phyloP scores from a whole-genome alignment of 2,329 filamentous ascomycete species.

The Graphilbum sp. region DNA sequence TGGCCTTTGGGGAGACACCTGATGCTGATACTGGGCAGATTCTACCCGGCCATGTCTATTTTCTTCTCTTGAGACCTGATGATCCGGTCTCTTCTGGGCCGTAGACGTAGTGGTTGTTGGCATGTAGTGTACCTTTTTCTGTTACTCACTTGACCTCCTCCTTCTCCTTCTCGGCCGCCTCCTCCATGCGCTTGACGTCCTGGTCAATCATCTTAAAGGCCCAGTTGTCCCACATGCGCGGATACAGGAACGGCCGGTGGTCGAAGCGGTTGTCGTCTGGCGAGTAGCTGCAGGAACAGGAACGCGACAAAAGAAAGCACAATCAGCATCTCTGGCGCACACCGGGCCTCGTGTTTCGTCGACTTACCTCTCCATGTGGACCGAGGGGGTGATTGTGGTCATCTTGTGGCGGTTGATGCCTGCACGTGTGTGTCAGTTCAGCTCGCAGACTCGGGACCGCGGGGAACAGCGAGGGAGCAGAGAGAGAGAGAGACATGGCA shows the following conservation, averaged over 20 bases:
- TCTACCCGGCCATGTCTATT: no score
- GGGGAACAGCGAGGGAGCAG: background rate
- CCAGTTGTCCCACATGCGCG: constrained; percentile 17
- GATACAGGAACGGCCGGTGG: constrained; percentile 22
- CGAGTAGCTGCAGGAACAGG: constrained; percentile 12
- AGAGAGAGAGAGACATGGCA: no score
- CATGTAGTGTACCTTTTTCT: background rate
- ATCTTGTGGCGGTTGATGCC: constrained; percentile 49
- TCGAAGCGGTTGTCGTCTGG: constrained; percentile 28
- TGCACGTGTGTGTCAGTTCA: background rate
- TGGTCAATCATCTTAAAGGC: constrained; percentile 17
- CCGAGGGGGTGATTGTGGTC: constrained; percentile 41
- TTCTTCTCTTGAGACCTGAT: no score
- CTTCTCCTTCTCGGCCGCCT: constrained; percentile 5
- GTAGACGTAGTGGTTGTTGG: background rate
- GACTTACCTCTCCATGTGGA: constrained; percentile 23
- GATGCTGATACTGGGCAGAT: background rate
- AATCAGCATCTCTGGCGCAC: background rate
- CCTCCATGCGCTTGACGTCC: constrained; percentile 15
- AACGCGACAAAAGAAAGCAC: background rate
- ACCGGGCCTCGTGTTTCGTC: background rate
- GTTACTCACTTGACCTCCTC: background rate
- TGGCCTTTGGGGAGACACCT: no score
- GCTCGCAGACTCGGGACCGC: no score
- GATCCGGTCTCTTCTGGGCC: no score